These are phyloP conservation scores for Claviceps pazoutovae DNA, from an alignment of 2,329 filamentous ascomycete genomes.

Conservation along the genomic window DNA sequence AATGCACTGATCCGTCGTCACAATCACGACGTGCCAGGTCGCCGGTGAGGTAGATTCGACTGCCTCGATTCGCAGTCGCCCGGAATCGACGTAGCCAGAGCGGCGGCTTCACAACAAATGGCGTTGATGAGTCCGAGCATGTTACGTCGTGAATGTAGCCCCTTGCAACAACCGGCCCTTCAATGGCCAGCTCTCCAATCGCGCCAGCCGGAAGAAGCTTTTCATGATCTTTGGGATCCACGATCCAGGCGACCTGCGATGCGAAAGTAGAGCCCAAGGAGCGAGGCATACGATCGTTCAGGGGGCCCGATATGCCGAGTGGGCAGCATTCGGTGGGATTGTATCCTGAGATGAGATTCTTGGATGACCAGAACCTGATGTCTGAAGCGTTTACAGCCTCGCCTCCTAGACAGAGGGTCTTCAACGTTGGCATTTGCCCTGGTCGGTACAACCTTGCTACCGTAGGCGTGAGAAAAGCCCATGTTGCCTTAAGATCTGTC, in stretches of 20 bases:
- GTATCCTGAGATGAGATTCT: conserved; percentile 24
- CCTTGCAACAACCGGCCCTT: conserved; percentile 36
- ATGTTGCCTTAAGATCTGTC: conserved; percentile 2
- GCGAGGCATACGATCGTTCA: conserved; percentile 2
- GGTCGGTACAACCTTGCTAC: conserved; percentile 3
- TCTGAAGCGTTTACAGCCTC: conserved; percentile 17
- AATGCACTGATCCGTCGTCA: conserved; percentile 9
- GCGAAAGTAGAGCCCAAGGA: background rate
- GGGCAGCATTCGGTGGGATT: conserved; percentile 18
- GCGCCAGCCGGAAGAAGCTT: background rate
- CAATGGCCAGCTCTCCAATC: background rate
- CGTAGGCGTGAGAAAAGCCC: conserved; percentile 5
- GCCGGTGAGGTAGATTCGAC: conserved; percentile 11
- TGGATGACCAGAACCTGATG: conserved; percentile 9
- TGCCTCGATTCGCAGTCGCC: conserved; percentile 10
- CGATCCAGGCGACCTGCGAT: background rate
- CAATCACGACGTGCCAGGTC: conserved; percentile 18
- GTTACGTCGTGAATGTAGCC: conserved; percentile 39
- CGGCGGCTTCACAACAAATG: background rate
- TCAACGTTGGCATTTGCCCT: conserved; percentile 4
- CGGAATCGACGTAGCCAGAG: conserved; percentile 6
- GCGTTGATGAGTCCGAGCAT: background rate
- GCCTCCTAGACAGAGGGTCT: conserved; percentile 11
- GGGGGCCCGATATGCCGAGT: conserved; percentile 11
- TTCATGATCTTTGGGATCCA: background rate